A percentile compares a stretch with the other conserved stretches of the same genome.
phyloP scores from a whole-genome alignment of 495 filamentous ascomycete genomes.

The Saxophila tyrrhenica region DNA sequence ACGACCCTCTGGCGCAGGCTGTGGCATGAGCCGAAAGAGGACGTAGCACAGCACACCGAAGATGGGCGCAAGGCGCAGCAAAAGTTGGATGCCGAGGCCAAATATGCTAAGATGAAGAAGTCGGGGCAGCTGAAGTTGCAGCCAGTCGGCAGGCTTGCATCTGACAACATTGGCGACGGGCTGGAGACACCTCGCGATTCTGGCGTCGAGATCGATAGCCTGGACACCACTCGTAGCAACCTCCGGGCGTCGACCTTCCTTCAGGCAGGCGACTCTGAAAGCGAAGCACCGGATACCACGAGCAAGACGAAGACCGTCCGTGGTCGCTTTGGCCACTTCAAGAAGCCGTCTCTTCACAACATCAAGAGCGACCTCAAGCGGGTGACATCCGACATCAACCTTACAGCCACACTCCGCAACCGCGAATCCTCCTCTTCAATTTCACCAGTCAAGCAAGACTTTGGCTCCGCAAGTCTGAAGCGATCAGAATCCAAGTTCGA shows the following conservation, averaged over 20 bases:
- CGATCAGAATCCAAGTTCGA: conserved; percentile 50
- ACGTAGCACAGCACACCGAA: conserved; percentile 16
- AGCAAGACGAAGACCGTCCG: conserved; percentile 13
- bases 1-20: conserved; percentile 20
- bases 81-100: conserved; percentile 32
- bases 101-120: conserved; percentile 52
- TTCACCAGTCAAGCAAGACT: conserved; percentile 12
- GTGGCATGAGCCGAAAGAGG: conserved; percentile 18
- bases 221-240: background rate
- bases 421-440: conserved; percentile 26
- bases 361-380: conserved; percentile 30
- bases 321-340: conserved; percentile 28
- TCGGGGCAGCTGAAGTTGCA: conserved; percentile 41
- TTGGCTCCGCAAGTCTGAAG: conserved; percentile 26
- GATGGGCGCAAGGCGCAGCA: conserved; percentile 25
- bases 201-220: conserved; percentile 13
- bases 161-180: background rate
- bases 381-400: conserved; percentile 25
- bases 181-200: conserved; percentile 21
- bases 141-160: conserved; percentile 2
- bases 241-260: background rate
- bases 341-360: conserved; percentile 22
- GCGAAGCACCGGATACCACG: conserved; percentile 5
- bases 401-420: conserved; percentile 9
- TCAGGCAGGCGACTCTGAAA: background rate